These are phyloP conservation scores for Ophiostoma novo-ulmi DNA, from an alignment of 2,329 filamentous ascomycete genomes.

Conservation along the genomic window DNA sequence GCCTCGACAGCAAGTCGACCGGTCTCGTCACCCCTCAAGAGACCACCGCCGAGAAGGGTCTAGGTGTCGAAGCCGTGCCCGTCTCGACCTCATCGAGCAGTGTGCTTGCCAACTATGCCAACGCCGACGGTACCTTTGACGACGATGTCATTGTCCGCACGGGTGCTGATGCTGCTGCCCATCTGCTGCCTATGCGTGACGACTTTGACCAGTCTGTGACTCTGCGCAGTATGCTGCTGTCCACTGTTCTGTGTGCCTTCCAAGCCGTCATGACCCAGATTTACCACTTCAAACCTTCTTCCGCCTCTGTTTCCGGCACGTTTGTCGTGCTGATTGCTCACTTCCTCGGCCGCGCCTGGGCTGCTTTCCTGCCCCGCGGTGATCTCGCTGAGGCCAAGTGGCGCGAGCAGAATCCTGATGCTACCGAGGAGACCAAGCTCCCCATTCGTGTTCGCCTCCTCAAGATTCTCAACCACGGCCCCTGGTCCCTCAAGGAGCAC, in stretches of 20 bases:
- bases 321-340: conserved; percentile 56
- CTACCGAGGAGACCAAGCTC: conserved; percentile 38
- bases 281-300: conserved; percentile 44
- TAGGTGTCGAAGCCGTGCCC: background rate
- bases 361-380: conserved; percentile 46
- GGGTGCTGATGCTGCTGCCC: conserved; percentile 45
- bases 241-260: conserved; percentile 46
- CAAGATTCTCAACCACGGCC: conserved; percentile 47
- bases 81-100: background rate
- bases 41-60: background rate
- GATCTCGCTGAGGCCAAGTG: conserved; percentile 46
- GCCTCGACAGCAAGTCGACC: background rate
- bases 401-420: conserved; percentile 34
- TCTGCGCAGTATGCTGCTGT: conserved; percentile 49
- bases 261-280: conserved; percentile 54
- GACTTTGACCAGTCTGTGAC: conserved; percentile 49
- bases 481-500: conserved; percentile 54
- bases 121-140: conserved; percentile 30
- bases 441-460: conserved; percentile 40
- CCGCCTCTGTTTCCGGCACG: conserved; percentile 45
- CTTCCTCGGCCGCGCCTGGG: conserved; percentile 48
- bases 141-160: conserved; percentile 47
- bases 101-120: conserved; percentile 29
- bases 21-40: background rate
- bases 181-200: conserved; percentile 49